A percentile compares a stretch with the other conserved stretches of the same genome.
Evolutionary conservation across 164 flowering plant species (phyloP).

Genomic region (Chimonanthus praecox): DNA sequence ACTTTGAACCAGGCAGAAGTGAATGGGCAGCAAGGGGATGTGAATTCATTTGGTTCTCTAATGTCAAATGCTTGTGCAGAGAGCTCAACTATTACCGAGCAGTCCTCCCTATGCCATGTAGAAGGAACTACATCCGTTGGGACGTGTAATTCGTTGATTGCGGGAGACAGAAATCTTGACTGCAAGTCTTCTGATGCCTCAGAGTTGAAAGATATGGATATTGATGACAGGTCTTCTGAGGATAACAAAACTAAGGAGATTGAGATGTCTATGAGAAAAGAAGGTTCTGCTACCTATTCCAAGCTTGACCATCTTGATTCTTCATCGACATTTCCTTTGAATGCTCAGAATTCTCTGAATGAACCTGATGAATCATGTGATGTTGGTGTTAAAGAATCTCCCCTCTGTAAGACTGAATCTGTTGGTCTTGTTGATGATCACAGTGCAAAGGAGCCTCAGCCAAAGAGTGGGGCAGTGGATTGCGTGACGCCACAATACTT

Average conservation of each 20-base stretch:
- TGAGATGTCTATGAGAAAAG: conserved; percentile 7
- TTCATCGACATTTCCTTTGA: conserved; percentile 18
- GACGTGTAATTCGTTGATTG: not conserved
- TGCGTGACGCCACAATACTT: conserved; percentile 7
- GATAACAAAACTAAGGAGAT: conserved; percentile 11
- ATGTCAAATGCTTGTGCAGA: conserved; percentile 4
- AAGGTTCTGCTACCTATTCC: conserved; percentile 12
- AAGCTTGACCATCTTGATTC: conserved; percentile 13
- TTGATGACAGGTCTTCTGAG: conserved; percentile 10
- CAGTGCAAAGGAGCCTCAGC: conserved; percentile 17
- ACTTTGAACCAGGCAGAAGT: conserved; percentile 2
- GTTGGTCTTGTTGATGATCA: conserved; percentile 12
- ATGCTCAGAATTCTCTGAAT: conserved; percentile 12
- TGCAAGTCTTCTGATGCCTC: conserved; percentile 12
- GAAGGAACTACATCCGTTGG: not conserved
- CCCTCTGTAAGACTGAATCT: conserved; percentile 2
- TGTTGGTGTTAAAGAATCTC: conserved; percentile 11
- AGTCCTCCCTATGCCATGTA: conserved; percentile 5
- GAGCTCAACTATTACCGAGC: conserved; percentile 5
- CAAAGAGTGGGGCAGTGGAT: conserved; percentile 20
- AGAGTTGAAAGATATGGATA: conserved; percentile 17
- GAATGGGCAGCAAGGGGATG: conserved; percentile 10
- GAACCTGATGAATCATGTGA: conserved; percentile 17
- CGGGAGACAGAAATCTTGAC: not conserved
- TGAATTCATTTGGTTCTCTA: conserved; percentile 1